Conservation (phyloP, 2,329 filamentous ascomycete species). For the Paracoccidioides lutzii region DNA sequence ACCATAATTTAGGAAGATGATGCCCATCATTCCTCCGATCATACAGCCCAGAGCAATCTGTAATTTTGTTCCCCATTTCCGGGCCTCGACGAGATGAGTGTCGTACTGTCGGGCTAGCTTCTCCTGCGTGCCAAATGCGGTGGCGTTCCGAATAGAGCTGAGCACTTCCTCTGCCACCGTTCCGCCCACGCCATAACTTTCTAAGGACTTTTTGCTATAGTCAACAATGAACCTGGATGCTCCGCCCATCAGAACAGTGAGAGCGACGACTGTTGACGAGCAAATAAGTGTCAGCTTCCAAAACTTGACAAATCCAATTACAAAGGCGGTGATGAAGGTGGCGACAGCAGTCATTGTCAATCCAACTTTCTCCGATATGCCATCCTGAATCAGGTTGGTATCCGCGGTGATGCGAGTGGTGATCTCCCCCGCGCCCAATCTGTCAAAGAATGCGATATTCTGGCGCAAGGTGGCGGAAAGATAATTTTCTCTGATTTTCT, state of each 20-base stretch:
- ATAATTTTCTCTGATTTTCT: slow-evolving; percentile 71
- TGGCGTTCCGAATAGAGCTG: slow-evolving; percentile 81
- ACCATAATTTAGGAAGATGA: slow-evolving; percentile 78
- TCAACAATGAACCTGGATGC: slow-evolving; percentile 65
- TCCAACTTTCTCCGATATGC: slow-evolving; percentile 79
- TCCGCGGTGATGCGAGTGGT: slow-evolving; percentile 90
- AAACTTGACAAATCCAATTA: slow-evolving; percentile 81
- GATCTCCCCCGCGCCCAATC: slow-evolving; percentile 81
- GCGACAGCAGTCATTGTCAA: slow-evolving; percentile 63
- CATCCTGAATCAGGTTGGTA: slow-evolving; percentile 85
- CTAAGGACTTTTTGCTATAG: slow-evolving; percentile 64
- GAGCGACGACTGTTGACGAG: slow-evolving; percentile 64
- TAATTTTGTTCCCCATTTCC: slow-evolving; percentile 61
- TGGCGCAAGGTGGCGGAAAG: slow-evolving; percentile 71
- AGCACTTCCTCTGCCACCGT: slow-evolving; percentile 89
- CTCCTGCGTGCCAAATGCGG: slow-evolving; percentile 86
- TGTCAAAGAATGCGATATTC: slow-evolving; percentile 89
- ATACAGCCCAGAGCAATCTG: slow-evolving; percentile 63
- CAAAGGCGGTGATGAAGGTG: slow-evolving; percentile 76
- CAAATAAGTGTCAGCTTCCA: slow-evolving; percentile 91
- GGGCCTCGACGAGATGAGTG: slow-evolving; percentile 55
- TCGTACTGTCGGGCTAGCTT: slow-evolving; percentile 84
- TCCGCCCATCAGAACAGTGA: slow-evolving; percentile 63
- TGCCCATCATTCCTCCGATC: slow-evolving; percentile 69
- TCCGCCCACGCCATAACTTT: slow-evolving; percentile 71